phyloP scores from a whole-genome alignment of 75 land plant species.

The Ceratopteris richardii region DNA sequence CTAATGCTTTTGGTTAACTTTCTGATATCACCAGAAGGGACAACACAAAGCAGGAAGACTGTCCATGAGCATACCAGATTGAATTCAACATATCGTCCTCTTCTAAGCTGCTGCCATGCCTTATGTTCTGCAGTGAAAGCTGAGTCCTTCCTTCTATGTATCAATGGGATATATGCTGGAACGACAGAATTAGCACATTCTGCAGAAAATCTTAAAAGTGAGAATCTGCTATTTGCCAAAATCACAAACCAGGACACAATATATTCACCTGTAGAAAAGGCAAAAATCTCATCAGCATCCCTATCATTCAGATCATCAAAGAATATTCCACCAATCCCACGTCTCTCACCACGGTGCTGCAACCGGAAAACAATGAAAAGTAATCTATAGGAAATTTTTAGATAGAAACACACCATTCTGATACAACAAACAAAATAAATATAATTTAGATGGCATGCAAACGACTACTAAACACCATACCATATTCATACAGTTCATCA shows the following conservation, averaged over 20 bases:
- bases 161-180: slow-evolving; percentile 87
- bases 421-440: neutral
- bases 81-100: slow-evolving; percentile 98
- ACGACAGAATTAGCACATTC: slow-evolving; percentile 92
- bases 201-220: slow-evolving; percentile 21
- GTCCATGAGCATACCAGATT: no score
- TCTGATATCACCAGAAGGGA: no score
- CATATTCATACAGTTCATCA: no score
- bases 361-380: neutral
- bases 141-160: slow-evolving; percentile 74
- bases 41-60: no score
- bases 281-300: slow-evolving; percentile 78
- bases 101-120: slow-evolving; percentile 90
- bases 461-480: no score
- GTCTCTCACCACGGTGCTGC: slow-evolving; percentile 93
- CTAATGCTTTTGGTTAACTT: no score
- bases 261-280: slow-evolving; percentile 73
- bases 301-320: slow-evolving; percentile 95
- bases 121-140: slow-evolving; percentile 69
- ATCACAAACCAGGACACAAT: no score
- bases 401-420: neutral
- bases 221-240: no score
- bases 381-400: no score
- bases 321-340: slow-evolving; percentile 98
- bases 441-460: no score